Conservation (phyloP, 2,329 filamentous ascomycete species). For the Neonectria hederae region DNA sequence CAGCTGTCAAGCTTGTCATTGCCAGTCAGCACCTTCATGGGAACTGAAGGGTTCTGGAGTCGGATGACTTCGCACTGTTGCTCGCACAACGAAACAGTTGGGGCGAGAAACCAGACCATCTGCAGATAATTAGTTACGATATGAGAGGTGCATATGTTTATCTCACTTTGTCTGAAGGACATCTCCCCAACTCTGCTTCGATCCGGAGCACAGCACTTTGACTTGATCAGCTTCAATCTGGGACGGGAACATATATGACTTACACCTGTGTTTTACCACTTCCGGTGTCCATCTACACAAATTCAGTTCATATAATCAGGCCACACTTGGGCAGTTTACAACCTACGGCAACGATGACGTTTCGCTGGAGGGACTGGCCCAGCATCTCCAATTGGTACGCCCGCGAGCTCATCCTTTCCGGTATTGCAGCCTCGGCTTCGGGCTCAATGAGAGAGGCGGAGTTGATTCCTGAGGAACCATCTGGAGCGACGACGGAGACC, state of each 20-base stretch:
- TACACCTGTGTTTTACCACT: conserved; percentile 83
- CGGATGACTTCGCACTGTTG: conserved; percentile 73
- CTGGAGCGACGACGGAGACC: conserved; percentile 12
- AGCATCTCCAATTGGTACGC: conserved; percentile 83
- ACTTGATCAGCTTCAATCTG: conserved; percentile 31
- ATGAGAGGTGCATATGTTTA: conserved; percentile 41
- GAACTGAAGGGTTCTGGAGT: conserved; percentile 66
- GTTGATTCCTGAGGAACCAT: conserved; percentile 6
- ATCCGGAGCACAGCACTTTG: conserved; percentile 74
- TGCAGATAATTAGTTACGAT: conserved; percentile 41
- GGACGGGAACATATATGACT: conserved; percentile 39
- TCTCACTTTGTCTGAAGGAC: conserved; percentile 66
- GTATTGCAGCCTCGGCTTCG: conserved; percentile 8
- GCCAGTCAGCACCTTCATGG: conserved; percentile 72
- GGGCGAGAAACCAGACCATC: conserved; percentile 78
- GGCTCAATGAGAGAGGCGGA: neutral
- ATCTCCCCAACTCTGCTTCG: conserved; percentile 67
- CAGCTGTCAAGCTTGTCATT: conserved; percentile 77
- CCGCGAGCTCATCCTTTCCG: conserved; percentile 55
- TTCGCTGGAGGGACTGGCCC: conserved; percentile 71
- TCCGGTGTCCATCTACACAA: conserved; percentile 78
- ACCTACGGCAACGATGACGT: conserved; percentile 76
- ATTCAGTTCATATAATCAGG: conserved; percentile 12
- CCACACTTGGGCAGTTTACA: neutral
- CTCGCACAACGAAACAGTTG: conserved; percentile 71